Conservation (phyloP, 1,284 basidiomycete species). For the Ganoderma sinense region DNA sequence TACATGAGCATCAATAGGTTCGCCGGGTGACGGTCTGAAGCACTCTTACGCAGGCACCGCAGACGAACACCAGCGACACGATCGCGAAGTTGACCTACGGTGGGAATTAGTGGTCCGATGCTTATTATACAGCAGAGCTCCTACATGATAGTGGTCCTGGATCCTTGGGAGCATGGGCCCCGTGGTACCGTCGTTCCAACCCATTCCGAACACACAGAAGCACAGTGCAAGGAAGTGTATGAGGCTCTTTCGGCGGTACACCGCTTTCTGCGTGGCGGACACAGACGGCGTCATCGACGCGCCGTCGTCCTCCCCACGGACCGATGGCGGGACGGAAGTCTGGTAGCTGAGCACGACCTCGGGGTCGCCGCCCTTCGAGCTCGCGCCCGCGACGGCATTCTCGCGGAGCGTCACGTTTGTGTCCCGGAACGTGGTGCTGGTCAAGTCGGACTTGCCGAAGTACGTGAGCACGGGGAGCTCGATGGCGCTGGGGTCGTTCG, state of each 20-base stretch:
- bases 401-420: slow-evolving; percentile 9
- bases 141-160: slow-evolving; percentile 60
- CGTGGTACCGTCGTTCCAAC: slow-evolving; percentile 65
- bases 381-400: neutral
- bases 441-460: neutral
- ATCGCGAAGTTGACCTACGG: slow-evolving; percentile 53
- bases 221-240: slow-evolving; percentile 45
- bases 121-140: slow-evolving; percentile 14
- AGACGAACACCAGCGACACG: slow-evolving; percentile 58
- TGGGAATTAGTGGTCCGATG: neutral
- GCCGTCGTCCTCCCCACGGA: slow-evolving; percentile 47
- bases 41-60: slow-evolving; percentile 49
- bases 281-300: slow-evolving; percentile 1
- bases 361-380: slow-evolving; percentile 14
- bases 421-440: neutral
- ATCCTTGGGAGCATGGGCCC: slow-evolving; percentile 66
- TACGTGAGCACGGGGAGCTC: slow-evolving; percentile 29
- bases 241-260: slow-evolving; percentile 24
- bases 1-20: neutral
- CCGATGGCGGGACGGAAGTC: slow-evolving; percentile 8
- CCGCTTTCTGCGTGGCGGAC: slow-evolving; percentile 30
- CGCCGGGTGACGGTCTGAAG: neutral
- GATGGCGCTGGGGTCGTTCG: slow-evolving; percentile 26
- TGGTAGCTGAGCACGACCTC: slow-evolving; percentile 28
- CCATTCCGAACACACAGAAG: slow-evolving; percentile 50